These are phyloP conservation scores for Stenocarpella maydis DNA, from an alignment of 2,329 filamentous ascomycete species.

Conservation along the genomic window DNA sequence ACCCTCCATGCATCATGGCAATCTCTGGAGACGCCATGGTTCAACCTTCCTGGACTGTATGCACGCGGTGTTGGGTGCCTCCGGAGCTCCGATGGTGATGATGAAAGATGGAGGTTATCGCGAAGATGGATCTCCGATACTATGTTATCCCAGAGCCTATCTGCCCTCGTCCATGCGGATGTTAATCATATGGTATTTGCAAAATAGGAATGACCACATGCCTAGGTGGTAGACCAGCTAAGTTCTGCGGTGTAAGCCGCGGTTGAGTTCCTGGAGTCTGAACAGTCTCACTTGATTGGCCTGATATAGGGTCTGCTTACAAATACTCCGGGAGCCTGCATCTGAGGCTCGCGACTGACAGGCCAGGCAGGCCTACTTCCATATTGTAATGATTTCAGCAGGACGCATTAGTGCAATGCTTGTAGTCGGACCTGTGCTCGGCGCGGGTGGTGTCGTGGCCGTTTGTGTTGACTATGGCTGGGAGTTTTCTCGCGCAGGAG, in stretches of 20 bases:
- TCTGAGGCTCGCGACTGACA: too few species aligned
- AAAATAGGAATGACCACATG: background rate
- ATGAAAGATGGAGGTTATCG: background rate
- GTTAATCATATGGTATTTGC: fast-evolving
- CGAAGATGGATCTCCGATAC: background rate
- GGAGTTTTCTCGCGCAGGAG: slow-evolving; percentile 39
- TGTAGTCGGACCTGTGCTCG: slow-evolving; percentile 43
- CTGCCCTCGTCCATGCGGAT: background rate
- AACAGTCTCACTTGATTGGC: slow-evolving; percentile 7
- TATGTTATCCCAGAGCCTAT: too few species aligned
- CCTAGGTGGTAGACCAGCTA: too few species aligned
- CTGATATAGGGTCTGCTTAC: background rate
- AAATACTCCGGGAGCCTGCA: background rate
- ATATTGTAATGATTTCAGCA: background rate
- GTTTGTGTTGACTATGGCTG: slow-evolving; percentile 35
- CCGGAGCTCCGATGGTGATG: background rate
- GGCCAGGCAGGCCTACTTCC: background rate
- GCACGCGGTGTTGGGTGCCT: background rate
- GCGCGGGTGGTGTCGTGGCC: slow-evolving; percentile 36
- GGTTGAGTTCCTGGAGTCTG: background rate
- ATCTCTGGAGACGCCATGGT: background rate
- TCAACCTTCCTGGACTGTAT: background rate
- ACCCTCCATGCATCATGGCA: background rate
- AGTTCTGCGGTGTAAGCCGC: background rate
- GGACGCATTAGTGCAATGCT: too few species aligned